These are phyloP conservation scores for Lactarius deliciosus DNA, from an alignment of 768 basidiomycete species.

Conservation along the genomic window DNA sequence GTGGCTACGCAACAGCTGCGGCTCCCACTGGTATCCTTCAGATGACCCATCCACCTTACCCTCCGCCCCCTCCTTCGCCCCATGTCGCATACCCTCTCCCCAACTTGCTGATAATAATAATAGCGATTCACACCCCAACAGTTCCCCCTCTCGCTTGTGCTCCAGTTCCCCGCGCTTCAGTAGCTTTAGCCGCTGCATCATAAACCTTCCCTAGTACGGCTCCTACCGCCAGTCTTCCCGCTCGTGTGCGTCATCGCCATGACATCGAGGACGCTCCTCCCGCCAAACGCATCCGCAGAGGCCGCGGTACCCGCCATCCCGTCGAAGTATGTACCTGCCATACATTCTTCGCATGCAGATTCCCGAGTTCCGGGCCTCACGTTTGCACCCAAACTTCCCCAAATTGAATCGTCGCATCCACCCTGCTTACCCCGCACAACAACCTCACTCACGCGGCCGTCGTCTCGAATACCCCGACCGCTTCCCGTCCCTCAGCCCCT, in stretches of 20 bases:
- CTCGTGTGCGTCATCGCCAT: conserved; percentile 45
- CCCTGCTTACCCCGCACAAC: conserved; percentile 31
- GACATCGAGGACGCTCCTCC: conserved; percentile 52
- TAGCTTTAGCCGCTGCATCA: conserved; percentile 24
- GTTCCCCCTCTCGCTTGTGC: conserved; percentile 16
- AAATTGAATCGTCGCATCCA: too few relatives aligned
- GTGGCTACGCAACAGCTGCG: too few relatives aligned
- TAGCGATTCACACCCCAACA: conserved; percentile 8
- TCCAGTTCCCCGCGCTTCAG: conserved; percentile 7
- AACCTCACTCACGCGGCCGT: conserved; percentile 31
- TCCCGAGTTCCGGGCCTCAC: conserved; percentile 27
- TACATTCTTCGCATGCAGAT: conserved; percentile 9
- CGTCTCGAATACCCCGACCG: conserved; percentile 27
- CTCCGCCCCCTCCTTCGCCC: conserved; percentile 25
- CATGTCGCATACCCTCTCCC: conserved; percentile 27
- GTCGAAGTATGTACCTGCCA: conserved; percentile 32
- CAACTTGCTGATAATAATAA: conserved; percentile 17
- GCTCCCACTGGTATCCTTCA: conserved; percentile 12
- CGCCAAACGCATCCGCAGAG: conserved; percentile 46
- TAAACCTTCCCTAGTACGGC: conserved; percentile 40
- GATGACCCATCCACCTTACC: conserved; percentile 22
- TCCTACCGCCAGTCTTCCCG: conserved; percentile 38
- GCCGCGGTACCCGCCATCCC: conserved; percentile 38
- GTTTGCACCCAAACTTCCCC: conserved; percentile 31
- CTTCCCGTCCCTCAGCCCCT: conserved; percentile 30